A percentile compares a stretch with the other conserved stretches of the same genome.
These are phyloP conservation scores for Lactifluus volemus DNA, from an alignment of 768 basidiomycete genomes.

Conservation along the genomic window DNA sequence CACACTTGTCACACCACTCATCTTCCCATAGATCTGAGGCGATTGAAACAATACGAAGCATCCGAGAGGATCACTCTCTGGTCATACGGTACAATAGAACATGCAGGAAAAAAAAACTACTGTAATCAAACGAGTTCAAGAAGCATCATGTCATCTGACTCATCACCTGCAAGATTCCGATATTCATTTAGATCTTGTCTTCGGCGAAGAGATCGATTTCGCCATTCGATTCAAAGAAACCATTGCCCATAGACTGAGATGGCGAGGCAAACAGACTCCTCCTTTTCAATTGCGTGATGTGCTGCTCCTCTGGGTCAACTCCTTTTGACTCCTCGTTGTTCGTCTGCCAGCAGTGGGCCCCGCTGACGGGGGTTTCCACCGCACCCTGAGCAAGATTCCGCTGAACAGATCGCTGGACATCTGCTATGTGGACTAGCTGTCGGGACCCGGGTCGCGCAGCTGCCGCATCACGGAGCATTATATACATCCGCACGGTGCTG, in stretches of 20 bases:
- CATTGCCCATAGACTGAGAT: too few species aligned
- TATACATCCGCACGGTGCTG: background rate
- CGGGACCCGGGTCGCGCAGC: background rate
- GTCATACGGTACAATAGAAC: background rate
- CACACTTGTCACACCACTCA: too few species aligned
- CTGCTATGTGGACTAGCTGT: constrained; percentile 13
- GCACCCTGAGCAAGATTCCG: background rate
- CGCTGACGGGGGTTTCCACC: background rate
- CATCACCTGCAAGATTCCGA: too few species aligned
- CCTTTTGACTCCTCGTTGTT: background rate
- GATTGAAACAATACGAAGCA: too few species aligned
- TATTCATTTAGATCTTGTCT: background rate
- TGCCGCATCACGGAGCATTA: background rate
- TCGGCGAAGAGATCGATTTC: background rate
- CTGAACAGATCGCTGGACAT: constrained; percentile 14
- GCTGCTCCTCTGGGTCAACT: background rate
- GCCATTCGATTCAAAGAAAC: background rate
- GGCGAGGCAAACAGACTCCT: background rate
- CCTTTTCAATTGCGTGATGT: background rate
- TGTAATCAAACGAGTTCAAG: background rate
- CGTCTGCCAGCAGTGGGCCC: background rate
- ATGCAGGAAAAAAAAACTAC: background rate
- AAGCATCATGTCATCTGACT: background rate
- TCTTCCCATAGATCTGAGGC: too few species aligned
- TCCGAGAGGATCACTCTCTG: background rate